phyloP scores from a whole-genome alignment of 2,329 filamentous ascomycete species.

The Talaromyces piceae region DNA sequence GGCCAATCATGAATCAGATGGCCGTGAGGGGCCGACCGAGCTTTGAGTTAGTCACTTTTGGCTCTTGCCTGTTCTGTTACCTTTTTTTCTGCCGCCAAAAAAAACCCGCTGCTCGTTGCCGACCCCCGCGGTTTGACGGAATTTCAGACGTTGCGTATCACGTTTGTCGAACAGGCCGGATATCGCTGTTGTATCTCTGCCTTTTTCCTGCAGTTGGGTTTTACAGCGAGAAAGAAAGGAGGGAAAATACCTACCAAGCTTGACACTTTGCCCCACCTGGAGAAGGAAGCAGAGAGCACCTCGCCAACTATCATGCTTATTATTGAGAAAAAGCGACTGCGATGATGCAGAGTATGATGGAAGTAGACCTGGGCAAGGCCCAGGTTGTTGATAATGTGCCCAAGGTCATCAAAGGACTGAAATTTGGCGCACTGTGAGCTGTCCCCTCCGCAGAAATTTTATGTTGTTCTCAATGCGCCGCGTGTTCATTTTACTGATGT shows the following conservation, averaged over 20 bases:
- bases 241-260: background rate
- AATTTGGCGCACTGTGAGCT: constrained; percentile 81
- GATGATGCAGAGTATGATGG: constrained; percentile 35
- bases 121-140: constrained; percentile 10
- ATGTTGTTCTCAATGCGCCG: too few relatives aligned
- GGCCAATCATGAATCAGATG: background rate
- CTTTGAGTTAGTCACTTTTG: too few relatives aligned
- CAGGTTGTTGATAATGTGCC: constrained; percentile 84
- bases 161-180: background rate
- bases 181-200: background rate
- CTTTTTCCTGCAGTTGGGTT: background rate
- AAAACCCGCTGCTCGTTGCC: too few relatives aligned
- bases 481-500: background rate
- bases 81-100: constrained; percentile 11
- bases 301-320: constrained; percentile 26
- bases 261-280: background rate
- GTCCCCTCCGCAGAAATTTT: too few relatives aligned
- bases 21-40: background rate
- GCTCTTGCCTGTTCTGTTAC: background rate
- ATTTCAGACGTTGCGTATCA: background rate
- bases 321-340: constrained; percentile 23
- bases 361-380: constrained; percentile 59
- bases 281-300: background rate
- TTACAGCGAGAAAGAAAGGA: background rate
- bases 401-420: constrained; percentile 85